Evolutionary conservation across 805 yeast genomes (phyloP).

Genomic region (Ogataea salicorniae): DNA sequence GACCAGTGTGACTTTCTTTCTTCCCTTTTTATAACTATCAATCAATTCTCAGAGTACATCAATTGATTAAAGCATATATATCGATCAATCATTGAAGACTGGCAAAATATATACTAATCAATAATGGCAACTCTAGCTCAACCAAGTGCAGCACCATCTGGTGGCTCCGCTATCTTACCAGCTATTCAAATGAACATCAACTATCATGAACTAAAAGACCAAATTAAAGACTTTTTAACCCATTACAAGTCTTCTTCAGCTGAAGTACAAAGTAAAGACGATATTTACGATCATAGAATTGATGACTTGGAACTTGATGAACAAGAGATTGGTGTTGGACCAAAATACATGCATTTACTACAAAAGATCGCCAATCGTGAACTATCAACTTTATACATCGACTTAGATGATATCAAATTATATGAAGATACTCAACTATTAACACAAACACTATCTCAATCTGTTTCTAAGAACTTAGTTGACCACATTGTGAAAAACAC

Average conservation of each 20-base stretch:
- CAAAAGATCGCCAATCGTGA: slow-evolving; percentile 86
- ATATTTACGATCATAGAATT: slow-evolving; percentile 32
- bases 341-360: slow-evolving; percentile 70
- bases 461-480: slow-evolving; percentile 33
- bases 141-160: slow-evolving; percentile 10
- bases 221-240: slow-evolving; percentile 59
- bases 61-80: too few relatives aligned
- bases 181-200: slow-evolving; percentile 37
- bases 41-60: too few relatives aligned
- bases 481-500: slow-evolving; percentile 68
- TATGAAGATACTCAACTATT: slow-evolving; percentile 49
- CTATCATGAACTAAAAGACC: slow-evolving; percentile 56
- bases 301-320: slow-evolving; percentile 24
- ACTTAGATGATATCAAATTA: slow-evolving; percentile 75
- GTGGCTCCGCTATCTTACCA: slow-evolving; percentile 21
- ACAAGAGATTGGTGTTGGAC: slow-evolving; percentile 36
- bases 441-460: slow-evolving; percentile 13
- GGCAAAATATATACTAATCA: not conserved
- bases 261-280: slow-evolving; percentile 23
- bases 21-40: not conserved
- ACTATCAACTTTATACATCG: slow-evolving; percentile 58
- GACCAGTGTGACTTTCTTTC: not conserved
- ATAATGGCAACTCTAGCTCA: slow-evolving; percentile 22
- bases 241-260: slow-evolving; percentile 50
- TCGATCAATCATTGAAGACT: too few relatives aligned